These are phyloP conservation scores for Aspergillus asperescens DNA, from an alignment of 495 filamentous ascomycete species.

Conservation along the genomic window DNA sequence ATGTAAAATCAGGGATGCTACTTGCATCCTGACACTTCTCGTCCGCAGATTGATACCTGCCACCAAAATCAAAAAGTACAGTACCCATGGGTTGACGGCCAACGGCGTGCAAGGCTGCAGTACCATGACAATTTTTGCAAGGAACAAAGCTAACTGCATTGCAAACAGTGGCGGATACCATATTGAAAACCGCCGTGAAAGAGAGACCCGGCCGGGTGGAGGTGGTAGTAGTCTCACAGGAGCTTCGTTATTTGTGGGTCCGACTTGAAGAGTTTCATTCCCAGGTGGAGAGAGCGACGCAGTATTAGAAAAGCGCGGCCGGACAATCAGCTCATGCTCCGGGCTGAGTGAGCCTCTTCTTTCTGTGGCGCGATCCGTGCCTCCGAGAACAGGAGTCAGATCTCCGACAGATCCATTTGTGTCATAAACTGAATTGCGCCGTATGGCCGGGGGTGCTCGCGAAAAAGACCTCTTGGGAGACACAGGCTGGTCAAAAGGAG, in stretches of 20 bases:
- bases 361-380: slow-evolving; percentile 18
- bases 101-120: slow-evolving; percentile 57
- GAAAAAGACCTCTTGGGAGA: slow-evolving; percentile 31
- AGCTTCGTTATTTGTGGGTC: slow-evolving; percentile 27
- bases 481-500: slow-evolving; percentile 25
- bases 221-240: slow-evolving; percentile 55
- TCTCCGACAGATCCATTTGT: slow-evolving; percentile 20
- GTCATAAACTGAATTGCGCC: slow-evolving; percentile 32
- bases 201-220: slow-evolving; percentile 29
- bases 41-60: slow-evolving; percentile 49
- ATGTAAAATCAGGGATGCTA: slow-evolving; percentile 27
- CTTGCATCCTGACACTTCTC: slow-evolving; percentile 25
- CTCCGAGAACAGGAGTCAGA: slow-evolving; percentile 14
- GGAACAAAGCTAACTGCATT: slow-evolving; percentile 44
- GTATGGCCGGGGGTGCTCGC: slow-evolving; percentile 22
- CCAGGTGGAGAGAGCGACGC: slow-evolving; percentile 19
- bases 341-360: slow-evolving; percentile 22
- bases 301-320: slow-evolving; percentile 28
- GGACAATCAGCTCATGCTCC: slow-evolving; percentile 37
- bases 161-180: slow-evolving; percentile 25
- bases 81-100: slow-evolving; percentile 52
- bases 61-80: slow-evolving; percentile 56
- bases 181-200: slow-evolving; percentile 23
- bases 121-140: slow-evolving; percentile 51
- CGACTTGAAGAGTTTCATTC: slow-evolving; percentile 15